Conservation (phyloP, 2,329 filamentous ascomycete species). For the Trichoderma breve region DNA sequence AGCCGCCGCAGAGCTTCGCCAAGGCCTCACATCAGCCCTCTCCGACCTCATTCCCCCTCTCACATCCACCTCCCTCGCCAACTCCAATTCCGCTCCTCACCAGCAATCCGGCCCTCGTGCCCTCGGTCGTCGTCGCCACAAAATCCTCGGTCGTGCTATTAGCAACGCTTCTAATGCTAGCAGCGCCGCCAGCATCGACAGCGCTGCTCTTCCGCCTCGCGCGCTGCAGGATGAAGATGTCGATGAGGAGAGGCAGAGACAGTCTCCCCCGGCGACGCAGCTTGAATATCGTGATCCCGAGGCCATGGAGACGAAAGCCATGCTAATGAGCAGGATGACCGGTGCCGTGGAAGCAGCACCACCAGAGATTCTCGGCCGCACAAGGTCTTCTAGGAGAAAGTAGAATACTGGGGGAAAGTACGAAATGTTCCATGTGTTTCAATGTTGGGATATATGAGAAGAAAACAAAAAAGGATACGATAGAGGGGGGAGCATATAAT, state of each 20-base stretch:
- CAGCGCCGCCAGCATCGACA: conserved; percentile 38
- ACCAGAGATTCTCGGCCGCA: neutral
- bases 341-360: conserved; percentile 6
- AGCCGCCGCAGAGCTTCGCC: conserved; percentile 30
- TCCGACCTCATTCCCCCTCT: conserved; percentile 42
- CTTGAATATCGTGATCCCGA: conserved; percentile 53
- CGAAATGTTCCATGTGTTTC: neutral
- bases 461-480: neutral
- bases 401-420: neutral
- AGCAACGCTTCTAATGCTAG: conserved; percentile 57
- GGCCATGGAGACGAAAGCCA: conserved; percentile 43
- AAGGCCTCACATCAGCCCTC: conserved; percentile 43
- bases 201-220: conserved; percentile 4
- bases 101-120: conserved; percentile 24
- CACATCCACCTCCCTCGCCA: conserved; percentile 9
- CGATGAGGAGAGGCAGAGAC: conserved; percentile 24
- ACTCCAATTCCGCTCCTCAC: neutral
- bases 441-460: neutral
- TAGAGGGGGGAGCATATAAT: neutral
- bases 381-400: conserved; percentile 9
- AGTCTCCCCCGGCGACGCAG: conserved; percentile 48
- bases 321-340: conserved; percentile 47
- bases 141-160: conserved; percentile 56
- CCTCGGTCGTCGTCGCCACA: conserved; percentile 45
- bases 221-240: conserved; percentile 26